Conservation (phyloP, 345 rosid genomes). For the Kandelia obovata region DNA sequence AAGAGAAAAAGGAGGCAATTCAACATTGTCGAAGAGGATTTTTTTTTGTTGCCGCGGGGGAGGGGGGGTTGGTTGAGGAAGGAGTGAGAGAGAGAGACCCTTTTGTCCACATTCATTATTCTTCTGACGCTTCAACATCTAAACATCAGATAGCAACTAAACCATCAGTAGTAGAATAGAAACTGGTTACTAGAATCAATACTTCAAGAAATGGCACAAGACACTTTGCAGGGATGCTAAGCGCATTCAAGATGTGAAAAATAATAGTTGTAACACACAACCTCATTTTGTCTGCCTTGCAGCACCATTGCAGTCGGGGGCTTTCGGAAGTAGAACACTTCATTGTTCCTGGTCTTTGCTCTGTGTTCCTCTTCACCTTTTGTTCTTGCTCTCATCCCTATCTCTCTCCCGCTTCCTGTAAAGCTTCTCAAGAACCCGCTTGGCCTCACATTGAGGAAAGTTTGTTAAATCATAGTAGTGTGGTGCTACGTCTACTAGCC, state of each 20-base stretch:
- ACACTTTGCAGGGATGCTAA: not conserved
- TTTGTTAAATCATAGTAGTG: constrained; percentile 71
- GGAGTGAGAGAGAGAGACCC: not conserved
- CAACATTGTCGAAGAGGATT: no score
- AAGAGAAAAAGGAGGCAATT: no score
- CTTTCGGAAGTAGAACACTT: not conserved
- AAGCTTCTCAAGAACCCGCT: constrained; percentile 73
- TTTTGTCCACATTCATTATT: not conserved
- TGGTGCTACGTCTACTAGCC: constrained; percentile 82
- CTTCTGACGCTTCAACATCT: not conserved
- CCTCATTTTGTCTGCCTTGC: constrained; percentile 1
- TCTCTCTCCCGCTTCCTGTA: constrained; percentile 77
- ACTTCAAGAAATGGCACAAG: not conserved
- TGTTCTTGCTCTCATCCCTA: constrained; percentile 59
- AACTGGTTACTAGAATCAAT: not conserved
- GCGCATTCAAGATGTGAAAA: no score
- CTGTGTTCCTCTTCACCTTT: constrained; percentile 25
- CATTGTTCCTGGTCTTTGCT: no score
- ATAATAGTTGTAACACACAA: not conserved
- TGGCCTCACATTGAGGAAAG: constrained; percentile 90
- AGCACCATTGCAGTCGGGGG: not conserved
- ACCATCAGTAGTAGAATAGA: constrained; percentile 5
- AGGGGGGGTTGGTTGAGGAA: no score
- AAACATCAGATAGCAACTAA: not conserved
- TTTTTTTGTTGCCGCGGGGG: no score